Percentiles rank a stretch among this genome's conserved stretches.
Conservation (phyloP, 1,139 yeast species). For the Hyphopichia fennica region DNA sequence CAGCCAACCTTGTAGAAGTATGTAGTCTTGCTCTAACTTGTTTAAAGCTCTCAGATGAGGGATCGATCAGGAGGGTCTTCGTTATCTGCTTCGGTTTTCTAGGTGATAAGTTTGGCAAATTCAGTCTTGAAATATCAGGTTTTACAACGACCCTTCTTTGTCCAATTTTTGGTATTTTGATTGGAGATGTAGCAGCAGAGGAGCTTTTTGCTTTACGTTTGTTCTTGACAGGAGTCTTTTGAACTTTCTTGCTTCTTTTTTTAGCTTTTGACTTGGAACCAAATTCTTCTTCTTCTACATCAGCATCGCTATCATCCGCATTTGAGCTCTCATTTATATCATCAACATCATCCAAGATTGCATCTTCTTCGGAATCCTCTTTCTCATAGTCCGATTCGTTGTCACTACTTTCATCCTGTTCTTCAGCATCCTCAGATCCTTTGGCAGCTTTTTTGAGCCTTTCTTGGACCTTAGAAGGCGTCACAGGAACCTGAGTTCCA, state of each 20-base stretch:
- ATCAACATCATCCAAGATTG: constrained; percentile 10
- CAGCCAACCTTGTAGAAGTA: constrained; percentile 59
- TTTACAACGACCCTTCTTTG: constrained; percentile 28
- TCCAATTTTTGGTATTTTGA: constrained; percentile 26
- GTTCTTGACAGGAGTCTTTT: constrained; percentile 5
- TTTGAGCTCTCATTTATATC: constrained; percentile 11
- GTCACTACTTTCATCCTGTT: constrained; percentile 3
- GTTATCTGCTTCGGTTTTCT: constrained; percentile 8
- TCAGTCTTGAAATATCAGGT: constrained; percentile 22
- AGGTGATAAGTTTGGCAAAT: constrained; percentile 25
- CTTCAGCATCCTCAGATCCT: constrained; percentile 2
- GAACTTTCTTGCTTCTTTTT: constrained; percentile 4
- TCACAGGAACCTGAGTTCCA: neutral
- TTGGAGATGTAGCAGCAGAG: constrained; percentile 9
- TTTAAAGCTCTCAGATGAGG: constrained; percentile 45
- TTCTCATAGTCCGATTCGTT: constrained; percentile 4
- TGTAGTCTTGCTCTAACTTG: constrained; percentile 62
- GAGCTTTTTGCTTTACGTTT: neutral
- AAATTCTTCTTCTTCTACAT: constrained; percentile 7
- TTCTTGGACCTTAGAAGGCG: constrained; percentile 1
- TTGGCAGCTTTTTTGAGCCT: constrained; percentile 5
- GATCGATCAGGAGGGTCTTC: constrained; percentile 15
- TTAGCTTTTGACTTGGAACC: constrained; percentile 4
- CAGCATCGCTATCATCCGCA: constrained; percentile 8
- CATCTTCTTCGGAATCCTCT: constrained; percentile 5